phyloP scores from a whole-genome alignment of 2,329 filamentous ascomycete species.

The Claviceps capensis region DNA sequence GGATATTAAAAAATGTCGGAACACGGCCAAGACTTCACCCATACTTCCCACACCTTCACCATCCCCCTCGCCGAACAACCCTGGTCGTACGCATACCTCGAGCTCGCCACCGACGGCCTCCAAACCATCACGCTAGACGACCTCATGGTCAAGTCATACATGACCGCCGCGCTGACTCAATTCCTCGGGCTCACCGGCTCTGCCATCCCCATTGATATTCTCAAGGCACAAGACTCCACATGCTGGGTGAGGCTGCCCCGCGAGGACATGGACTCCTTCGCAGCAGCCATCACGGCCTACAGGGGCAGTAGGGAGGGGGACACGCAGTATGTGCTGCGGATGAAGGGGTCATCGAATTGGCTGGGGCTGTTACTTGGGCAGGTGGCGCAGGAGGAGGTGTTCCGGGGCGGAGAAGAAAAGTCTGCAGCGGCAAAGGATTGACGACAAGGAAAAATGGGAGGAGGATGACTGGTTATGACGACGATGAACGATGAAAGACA shows the following conservation, averaged over 20 bases:
- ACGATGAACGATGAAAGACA: slow-evolving; percentile 4
- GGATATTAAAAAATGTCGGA: slow-evolving; percentile 5
- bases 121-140: slow-evolving; percentile 34
- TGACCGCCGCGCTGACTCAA: slow-evolving; percentile 48
- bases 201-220: slow-evolving; percentile 55
- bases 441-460: neutral
- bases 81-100: slow-evolving; percentile 44
- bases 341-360: slow-evolving; percentile 50
- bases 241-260: slow-evolving; percentile 54
- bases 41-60: slow-evolving; percentile 32
- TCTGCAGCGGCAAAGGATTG: neutral
- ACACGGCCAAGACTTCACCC: slow-evolving; percentile 24
- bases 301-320: slow-evolving; percentile 30
- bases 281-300: slow-evolving; percentile 55
- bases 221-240: slow-evolving; percentile 41
- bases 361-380: slow-evolving; percentile 44
- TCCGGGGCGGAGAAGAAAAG: slow-evolving; percentile 24
- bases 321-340: slow-evolving; percentile 35
- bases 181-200: slow-evolving; percentile 58
- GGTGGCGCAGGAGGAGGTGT: slow-evolving; percentile 24
- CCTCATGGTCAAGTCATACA: slow-evolving; percentile 48
- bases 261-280: slow-evolving; percentile 44
- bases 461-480: slow-evolving; percentile 1
- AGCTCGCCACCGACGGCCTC: slow-evolving; percentile 26
- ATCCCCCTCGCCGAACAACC: slow-evolving; percentile 37